Conservation (phyloP, 768 basidiomycete genomes). For the Xanthoconium stramineum region DNA sequence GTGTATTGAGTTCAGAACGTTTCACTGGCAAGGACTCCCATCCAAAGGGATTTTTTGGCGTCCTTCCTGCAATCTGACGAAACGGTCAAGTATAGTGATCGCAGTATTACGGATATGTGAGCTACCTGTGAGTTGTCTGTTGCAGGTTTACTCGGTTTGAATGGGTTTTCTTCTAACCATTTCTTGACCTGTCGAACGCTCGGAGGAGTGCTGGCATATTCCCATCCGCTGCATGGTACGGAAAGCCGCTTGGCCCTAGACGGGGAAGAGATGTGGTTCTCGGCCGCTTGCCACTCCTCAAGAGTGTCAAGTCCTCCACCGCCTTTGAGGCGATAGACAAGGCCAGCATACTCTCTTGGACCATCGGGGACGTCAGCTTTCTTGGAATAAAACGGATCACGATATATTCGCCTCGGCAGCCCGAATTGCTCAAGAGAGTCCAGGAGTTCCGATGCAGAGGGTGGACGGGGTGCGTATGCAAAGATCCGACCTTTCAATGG, state of each 20-base stretch:
- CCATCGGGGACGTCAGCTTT: conserved; percentile 62
- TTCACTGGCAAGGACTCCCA: conserved; percentile 54
- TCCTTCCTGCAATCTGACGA: conserved; percentile 67
- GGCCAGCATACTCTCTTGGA: conserved; percentile 77
- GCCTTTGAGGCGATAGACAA: conserved; percentile 69
- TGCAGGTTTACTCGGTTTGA: conserved; percentile 12
- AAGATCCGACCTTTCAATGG: conserved; percentile 26
- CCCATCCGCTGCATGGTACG: conserved; percentile 63
- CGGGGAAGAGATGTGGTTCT: conserved; percentile 1
- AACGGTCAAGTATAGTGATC: background rate
- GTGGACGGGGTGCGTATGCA: conserved; percentile 49
- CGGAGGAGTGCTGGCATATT: conserved; percentile 73
- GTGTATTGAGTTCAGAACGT: conserved; percentile 37
- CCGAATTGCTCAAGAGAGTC: conserved; percentile 43
- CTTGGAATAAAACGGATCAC: conserved; percentile 77
- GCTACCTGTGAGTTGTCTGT: conserved; percentile 52
- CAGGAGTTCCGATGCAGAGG: conserved; percentile 46
- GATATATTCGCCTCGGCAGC: conserved; percentile 63
- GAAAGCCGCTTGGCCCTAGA: conserved; percentile 3
- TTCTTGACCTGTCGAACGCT: conserved; percentile 48
- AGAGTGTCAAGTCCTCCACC: conserved; percentile 54
- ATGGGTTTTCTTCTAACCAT: conserved; percentile 45
- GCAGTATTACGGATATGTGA: background rate
- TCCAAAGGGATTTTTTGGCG: conserved; percentile 70
- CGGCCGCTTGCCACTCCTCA: conserved; percentile 52